phyloP scores from a whole-genome alignment of 2,329 filamentous ascomycete genomes.

The Apiospora sp. region DNA sequence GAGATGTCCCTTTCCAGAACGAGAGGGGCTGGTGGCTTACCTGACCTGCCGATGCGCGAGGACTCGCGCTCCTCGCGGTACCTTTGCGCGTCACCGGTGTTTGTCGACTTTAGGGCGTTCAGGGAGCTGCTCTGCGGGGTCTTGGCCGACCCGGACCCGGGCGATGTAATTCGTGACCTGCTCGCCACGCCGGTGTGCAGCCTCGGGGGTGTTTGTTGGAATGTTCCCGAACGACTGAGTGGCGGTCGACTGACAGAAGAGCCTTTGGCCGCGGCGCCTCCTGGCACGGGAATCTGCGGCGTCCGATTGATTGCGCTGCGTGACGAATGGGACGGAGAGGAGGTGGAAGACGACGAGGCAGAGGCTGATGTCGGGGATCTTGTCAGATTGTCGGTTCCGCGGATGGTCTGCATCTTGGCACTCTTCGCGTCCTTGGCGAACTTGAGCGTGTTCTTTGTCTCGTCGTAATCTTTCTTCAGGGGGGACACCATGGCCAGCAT shows the following conservation, averaged over 20 bases:
- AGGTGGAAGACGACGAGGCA: neutral
- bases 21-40: neutral
- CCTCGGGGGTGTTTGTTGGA: too few relatives aligned
- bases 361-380: neutral
- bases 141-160: neutral
- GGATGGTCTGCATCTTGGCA: conserved; percentile 20
- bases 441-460: conserved; percentile 92
- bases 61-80: neutral
- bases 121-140: neutral
- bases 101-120: neutral
- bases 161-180: neutral
- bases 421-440: conserved; percentile 83
- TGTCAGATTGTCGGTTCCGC: neutral
- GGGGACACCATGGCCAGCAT: conserved; percentile 99
- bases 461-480: conserved; percentile 86
- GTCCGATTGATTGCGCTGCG: neutral
- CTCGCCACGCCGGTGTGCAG: neutral
- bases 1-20: neutral
- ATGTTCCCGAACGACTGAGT: neutral
- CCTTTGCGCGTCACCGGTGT: too few relatives aligned
- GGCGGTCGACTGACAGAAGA: neutral
- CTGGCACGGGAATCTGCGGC: neutral
- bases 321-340: neutral
- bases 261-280: too few relatives aligned
- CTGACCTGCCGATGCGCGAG: neutral